phyloP scores from a whole-genome alignment of 2,329 filamentous ascomycete species.

The Aspergillus tubingensis region DNA sequence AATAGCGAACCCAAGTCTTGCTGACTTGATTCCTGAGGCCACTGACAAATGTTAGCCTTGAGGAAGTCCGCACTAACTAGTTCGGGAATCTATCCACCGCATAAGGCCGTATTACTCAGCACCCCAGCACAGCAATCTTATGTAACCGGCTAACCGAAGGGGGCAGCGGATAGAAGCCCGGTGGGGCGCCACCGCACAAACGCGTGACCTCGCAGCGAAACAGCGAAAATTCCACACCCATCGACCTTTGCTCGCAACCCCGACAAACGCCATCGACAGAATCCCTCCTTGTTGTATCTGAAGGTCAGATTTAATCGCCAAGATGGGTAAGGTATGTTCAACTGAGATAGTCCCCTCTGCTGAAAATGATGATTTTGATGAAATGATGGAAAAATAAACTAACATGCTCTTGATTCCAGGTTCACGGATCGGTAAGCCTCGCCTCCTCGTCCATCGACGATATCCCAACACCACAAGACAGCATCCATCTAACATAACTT shows the following conservation, averaged over 20 bases:
- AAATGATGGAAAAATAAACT: background rate
- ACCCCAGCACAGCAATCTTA: background rate
- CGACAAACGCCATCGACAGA: constrained; percentile 15
- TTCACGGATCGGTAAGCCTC: constrained; percentile 17
- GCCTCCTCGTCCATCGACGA: background rate
- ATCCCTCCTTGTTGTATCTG: constrained; percentile 7
- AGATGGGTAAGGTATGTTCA: constrained; percentile 18
- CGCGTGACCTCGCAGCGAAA: constrained; percentile 15
- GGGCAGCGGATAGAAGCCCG: background rate
- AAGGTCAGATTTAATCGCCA: constrained; percentile 11
- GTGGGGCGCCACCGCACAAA: constrained; percentile 16
- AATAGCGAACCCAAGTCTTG: too few relatives aligned
- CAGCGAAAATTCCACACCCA: constrained; percentile 15
- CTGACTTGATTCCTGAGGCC: too few relatives aligned
- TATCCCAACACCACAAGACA: background rate
- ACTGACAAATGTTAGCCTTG: too few relatives aligned
- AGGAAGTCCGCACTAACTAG: too few relatives aligned
- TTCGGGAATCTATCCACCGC: too few relatives aligned
- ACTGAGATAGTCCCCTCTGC: background rate
- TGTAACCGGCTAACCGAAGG: constrained; percentile 9
- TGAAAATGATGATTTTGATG: background rate
- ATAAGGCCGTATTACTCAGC: too few relatives aligned
- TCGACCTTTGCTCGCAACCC: constrained; percentile 10
- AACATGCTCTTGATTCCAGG: constrained; percentile 8
- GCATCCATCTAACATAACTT: background rate